phyloP scores from a whole-genome alignment of 306 rosid species.

The Geum urbanum region DNA sequence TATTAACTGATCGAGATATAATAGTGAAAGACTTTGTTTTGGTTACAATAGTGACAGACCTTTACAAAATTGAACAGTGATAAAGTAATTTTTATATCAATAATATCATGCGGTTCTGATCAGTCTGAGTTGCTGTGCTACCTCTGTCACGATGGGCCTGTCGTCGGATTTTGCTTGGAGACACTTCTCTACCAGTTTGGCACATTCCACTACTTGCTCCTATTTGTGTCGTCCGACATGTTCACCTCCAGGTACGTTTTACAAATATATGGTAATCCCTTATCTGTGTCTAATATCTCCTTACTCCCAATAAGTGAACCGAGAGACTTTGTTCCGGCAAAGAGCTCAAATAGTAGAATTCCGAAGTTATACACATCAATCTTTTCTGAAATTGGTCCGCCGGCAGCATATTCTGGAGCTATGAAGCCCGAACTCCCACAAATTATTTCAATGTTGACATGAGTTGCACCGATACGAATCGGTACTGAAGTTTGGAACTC shows the following conservation, averaged over 20 bases:
- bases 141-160: conserved; percentile 14
- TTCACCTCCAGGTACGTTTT: not conserved
- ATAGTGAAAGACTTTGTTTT: too few species aligned
- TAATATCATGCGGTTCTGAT: not conserved
- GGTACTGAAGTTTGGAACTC: conserved; percentile 7
- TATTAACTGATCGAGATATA: too few species aligned
- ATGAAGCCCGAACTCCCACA: too few species aligned
- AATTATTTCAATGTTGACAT: too few species aligned
- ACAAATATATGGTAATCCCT: not conserved
- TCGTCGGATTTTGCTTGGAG: not conserved
- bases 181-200: not conserved
- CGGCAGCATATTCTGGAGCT: too few species aligned
- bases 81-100: too few species aligned
- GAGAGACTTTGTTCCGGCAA: not conserved
- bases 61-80: not conserved
- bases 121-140: conserved; percentile 9
- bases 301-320: not conserved
- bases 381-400: not conserved
- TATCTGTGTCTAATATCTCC: not conserved
- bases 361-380: conserved; percentile 5
- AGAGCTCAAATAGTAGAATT: not conserved
- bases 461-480: conserved; percentile 5
- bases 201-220: conserved; percentile 3
- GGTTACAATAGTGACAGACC: too few species aligned
- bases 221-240: not conserved